A percentile compares a stretch with the other conserved stretches of the same genome.
Conservation (phyloP, 306 rosid genomes). For the Urtica urens region DNA sequence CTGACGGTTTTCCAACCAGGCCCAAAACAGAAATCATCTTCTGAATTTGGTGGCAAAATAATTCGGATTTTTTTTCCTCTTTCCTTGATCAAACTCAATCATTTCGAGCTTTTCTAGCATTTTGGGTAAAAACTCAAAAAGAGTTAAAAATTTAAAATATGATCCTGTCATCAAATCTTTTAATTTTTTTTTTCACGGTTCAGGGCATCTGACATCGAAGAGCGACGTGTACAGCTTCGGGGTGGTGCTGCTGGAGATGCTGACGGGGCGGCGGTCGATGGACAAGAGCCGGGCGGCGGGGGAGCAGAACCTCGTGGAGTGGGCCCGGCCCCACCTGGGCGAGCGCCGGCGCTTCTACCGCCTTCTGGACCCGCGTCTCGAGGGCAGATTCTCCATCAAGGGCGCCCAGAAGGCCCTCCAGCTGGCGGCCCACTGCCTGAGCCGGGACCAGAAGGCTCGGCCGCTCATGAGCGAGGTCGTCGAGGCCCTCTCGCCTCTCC, state of each 20-base stretch:
- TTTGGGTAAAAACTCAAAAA: no score
- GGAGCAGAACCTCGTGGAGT: conserved; percentile 40
- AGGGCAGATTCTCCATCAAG: conserved; percentile 31
- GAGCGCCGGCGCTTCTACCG: conserved; percentile 13
- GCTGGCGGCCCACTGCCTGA: conserved; percentile 33
- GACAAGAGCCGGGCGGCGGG: conserved; percentile 16
- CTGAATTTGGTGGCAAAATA: no score
- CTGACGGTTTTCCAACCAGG: no score
- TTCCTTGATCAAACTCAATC: no score
- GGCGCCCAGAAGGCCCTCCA: conserved; percentile 26
- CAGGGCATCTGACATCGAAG: conserved; percentile 51
- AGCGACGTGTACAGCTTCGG: conserved; percentile 71
- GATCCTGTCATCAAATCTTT: no score
- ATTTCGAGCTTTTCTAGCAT: no score
- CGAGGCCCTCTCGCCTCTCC: conserved; percentile 17
- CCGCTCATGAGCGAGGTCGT: conserved; percentile 60
- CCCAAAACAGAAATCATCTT: no score
- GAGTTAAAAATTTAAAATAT: no score
- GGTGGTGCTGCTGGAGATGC: conserved; percentile 50
- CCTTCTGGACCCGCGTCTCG: conserved; percentile 40
- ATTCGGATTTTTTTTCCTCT: no score
- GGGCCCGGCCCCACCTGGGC: conserved; percentile 28
- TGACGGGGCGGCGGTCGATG: conserved; percentile 42
- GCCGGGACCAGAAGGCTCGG: conserved; percentile 28
- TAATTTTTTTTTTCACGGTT: conserved; percentile 4